These are phyloP conservation scores for Lyophyllum semitale DNA, from an alignment of 768 basidiomycete genomes.

Conservation along the genomic window DNA sequence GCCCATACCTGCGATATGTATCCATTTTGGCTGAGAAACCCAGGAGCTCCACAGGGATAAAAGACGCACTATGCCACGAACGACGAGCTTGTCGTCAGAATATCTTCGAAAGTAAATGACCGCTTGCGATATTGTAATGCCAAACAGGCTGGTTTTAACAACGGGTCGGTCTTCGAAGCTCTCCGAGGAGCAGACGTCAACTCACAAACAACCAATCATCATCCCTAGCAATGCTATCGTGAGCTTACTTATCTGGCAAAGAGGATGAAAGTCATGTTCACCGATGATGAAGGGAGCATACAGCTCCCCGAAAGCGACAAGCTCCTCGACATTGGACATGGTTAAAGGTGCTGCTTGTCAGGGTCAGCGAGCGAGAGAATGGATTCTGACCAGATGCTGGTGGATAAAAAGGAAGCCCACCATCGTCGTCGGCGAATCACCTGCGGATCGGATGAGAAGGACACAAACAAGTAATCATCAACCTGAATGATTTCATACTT, in stretches of 20 bases:
- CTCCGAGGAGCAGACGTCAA: not conserved
- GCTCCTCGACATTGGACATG: not conserved
- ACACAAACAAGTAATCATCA: too few relatives aligned
- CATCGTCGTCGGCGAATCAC: too few relatives aligned
- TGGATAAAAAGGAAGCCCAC: too few relatives aligned
- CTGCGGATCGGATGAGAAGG: too few relatives aligned
- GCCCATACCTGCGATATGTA: constrained; percentile 7
- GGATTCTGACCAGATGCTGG: not conserved
- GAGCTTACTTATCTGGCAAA: not conserved
- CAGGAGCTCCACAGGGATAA: not conserved
- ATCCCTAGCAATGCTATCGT: constrained; percentile 1
- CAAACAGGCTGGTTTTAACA: constrained; percentile 2
- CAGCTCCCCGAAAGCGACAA: constrained; percentile 7
- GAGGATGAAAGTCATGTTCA: not conserved
- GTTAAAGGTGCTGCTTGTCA: not conserved
- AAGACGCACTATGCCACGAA: constrained; percentile 3
- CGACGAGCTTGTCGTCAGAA: constrained; percentile 2
- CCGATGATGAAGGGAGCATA: constrained; percentile 12
- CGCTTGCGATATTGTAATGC: constrained; percentile 9
- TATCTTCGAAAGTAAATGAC: constrained; percentile 12
- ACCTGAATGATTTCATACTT: too few relatives aligned
- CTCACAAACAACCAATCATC: constrained; percentile 16
- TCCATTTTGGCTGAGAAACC: too few relatives aligned
- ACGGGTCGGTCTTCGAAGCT: not conserved
- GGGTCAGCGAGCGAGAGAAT: not conserved